These are phyloP conservation scores for Brasilioporus rufonigricans DNA, from an alignment of 768 basidiomycete species.

Conservation along the genomic window DNA sequence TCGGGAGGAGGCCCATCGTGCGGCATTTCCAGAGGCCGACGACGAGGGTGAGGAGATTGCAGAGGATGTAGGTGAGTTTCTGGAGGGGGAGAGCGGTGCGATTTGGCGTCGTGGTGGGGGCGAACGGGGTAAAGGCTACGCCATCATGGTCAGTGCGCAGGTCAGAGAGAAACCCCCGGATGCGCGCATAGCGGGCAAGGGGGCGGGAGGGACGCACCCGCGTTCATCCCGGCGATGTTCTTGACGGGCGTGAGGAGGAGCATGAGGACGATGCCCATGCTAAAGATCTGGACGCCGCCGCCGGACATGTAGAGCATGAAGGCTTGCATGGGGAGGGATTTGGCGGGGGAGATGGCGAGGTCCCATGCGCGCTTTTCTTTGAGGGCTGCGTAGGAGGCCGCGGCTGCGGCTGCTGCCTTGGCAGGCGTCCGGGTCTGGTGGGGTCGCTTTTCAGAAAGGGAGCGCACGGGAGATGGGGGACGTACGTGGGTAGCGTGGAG, in stretches of 20 bases:
- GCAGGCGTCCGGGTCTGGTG: slow-evolving; percentile 42
- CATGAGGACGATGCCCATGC: slow-evolving; percentile 96
- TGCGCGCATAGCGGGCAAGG: no score
- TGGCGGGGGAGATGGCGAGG: slow-evolving; percentile 78
- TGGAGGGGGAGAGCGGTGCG: slow-evolving; percentile 65
- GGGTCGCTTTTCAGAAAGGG: neutral
- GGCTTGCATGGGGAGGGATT: slow-evolving; percentile 93
- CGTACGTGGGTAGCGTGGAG: slow-evolving; percentile 33
- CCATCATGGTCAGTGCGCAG: no score
- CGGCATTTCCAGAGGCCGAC: slow-evolving; percentile 93
- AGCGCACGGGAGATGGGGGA: neutral
- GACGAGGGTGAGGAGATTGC: slow-evolving; percentile 73
- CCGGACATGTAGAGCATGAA: slow-evolving; percentile 99
- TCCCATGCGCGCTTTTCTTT: slow-evolving; percentile 87
- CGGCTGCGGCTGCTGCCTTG: slow-evolving; percentile 33
- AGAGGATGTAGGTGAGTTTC: slow-evolving; percentile 67
- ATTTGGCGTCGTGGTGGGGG: slow-evolving; percentile 44
- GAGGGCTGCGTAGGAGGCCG: slow-evolving; percentile 58
- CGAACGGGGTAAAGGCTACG: slow-evolving; percentile 70
- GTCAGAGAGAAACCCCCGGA: no score
- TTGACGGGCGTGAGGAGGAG: slow-evolving; percentile 84
- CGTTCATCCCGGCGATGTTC: slow-evolving; percentile 75
- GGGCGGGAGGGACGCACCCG: slow-evolving; percentile 69
- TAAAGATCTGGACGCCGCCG: slow-evolving; percentile 93
- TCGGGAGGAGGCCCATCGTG: slow-evolving; percentile 87